Evolutionary conservation across 768 basidiomycete species (phyloP), one percentile per base, ranked within the genome.

Genomic region (Psilocybe cyanescens): DNA sequence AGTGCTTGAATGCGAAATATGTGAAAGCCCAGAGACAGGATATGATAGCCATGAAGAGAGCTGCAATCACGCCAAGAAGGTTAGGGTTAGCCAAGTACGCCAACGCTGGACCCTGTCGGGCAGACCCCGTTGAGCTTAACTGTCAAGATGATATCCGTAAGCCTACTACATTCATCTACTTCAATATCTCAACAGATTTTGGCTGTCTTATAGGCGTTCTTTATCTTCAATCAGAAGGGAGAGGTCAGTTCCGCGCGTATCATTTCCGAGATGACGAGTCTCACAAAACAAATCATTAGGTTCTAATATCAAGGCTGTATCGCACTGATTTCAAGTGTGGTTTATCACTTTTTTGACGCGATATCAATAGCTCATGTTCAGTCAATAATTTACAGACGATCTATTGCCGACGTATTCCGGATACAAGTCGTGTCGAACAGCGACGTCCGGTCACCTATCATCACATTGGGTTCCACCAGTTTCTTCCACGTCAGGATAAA

Each of bases 211-310:
- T 66, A 98, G 96, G 96, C 93, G 51, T 98, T 98, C 86, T 98
- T 99, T 77, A 94, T 98, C 60, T 97, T 98, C 83, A 99, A 98
- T 73, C 95, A 96, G 76, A 98, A 99, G 76, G 97, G 97, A 75
- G 97, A 99, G 86, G 97, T 95, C 59, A 44, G 85, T 56, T 50
- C 51, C 24, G 31, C 11, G 16, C 14, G 19, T 11, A 4, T 9
- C 29, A 16, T 55, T 37, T 35, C 19, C 44, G 33, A n/a, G 41
- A 30, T 8, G 28, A 11, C 8, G 14, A 16, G 55, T 57, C 28
- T 35, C 46, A 28, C 51, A 64, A 24, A 58, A 50, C 39, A 37
- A 51, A 35, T 61, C 63, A 41, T 39, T 69, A 96, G 94, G 93
- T 99, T 68, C 84, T 99, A 68, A 99, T 99, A 72, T 97, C 96